Evolutionary conservation across 2,329 filamentous ascomycete species (phyloP).

Genomic region (Talaromyces amestolkiae): DNA sequence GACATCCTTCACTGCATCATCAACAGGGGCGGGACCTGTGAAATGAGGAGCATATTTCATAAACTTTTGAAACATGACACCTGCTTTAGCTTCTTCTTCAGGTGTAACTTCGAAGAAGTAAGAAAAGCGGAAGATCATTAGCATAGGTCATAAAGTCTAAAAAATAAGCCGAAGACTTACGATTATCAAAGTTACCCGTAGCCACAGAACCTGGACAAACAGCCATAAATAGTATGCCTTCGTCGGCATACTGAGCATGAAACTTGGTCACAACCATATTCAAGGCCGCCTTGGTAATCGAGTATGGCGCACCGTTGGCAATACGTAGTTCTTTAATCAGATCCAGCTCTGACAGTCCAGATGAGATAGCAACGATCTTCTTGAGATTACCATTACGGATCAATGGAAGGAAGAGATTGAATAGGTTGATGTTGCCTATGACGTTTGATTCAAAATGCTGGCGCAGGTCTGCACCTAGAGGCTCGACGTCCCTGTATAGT

Average conservation of each 20-base stretch:
- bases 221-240: constrained; percentile 54
- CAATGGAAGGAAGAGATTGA: constrained; percentile 54
- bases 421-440: constrained; percentile 52
- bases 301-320: constrained; percentile 41
- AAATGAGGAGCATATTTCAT: constrained; percentile 40
- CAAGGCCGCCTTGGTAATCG: constrained; percentile 53
- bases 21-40: constrained; percentile 32
- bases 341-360: constrained; percentile 50
- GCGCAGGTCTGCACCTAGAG: constrained; percentile 25
- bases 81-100: background rate
- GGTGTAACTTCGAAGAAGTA: background rate
- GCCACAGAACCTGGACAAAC: constrained; percentile 55
- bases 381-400: constrained; percentile 52
- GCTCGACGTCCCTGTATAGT: background rate
- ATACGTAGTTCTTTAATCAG: constrained; percentile 41
- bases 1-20: constrained; percentile 36
- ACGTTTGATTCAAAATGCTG: constrained; percentile 50
- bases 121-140: background rate
- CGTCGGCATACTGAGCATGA: constrained; percentile 47
- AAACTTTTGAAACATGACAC: constrained; percentile 27
- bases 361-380: constrained; percentile 54
- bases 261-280: constrained; percentile 58
- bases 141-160: background rate
- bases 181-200: constrained; percentile 36
- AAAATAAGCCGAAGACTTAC: constrained; percentile 7